Percentiles rank a stretch among this genome's conserved stretches.
Evolutionary conservation across 768 basidiomycete genomes (phyloP).

Genomic region (Leccinum longicurvipes): DNA sequence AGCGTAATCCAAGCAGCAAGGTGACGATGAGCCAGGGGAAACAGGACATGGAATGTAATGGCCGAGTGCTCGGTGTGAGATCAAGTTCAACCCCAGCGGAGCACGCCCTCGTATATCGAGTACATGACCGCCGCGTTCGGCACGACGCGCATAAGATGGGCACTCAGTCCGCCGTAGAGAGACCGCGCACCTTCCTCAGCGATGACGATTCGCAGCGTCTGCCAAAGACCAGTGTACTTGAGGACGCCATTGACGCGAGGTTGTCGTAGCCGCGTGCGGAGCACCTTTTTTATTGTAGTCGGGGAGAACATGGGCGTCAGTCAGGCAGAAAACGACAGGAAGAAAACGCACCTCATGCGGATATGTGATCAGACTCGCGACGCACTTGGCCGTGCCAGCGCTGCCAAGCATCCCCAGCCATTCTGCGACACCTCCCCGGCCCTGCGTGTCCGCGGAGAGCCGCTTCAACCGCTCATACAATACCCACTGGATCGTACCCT

Average conservation of each 20-base stretch:
- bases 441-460: conserved; percentile 52
- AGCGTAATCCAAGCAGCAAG: not conserved
- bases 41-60: not conserved
- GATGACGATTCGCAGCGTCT: conserved; percentile 81
- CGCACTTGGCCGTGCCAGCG: conserved; percentile 89
- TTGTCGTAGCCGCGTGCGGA: conserved; percentile 91
- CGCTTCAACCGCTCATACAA: conserved; percentile 90
- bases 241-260: conserved; percentile 72
- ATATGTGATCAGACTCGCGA: conserved; percentile 94
- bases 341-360: conserved; percentile 80
- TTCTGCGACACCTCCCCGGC: conserved; percentile 53
- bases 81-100: conserved; percentile 49
- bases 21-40: not conserved
- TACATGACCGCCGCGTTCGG: conserved; percentile 98
- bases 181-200: conserved; percentile 86
- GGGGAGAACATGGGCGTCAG: not conserved
- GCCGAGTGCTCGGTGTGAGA: not conserved
- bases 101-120: conserved; percentile 84
- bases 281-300: conserved; percentile 52
- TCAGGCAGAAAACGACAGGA: not conserved
- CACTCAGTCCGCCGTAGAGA: conserved; percentile 88
- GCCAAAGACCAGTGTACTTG: conserved; percentile 83
- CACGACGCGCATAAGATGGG: conserved; percentile 94
- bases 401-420: conserved; percentile 86
- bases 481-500: conserved; percentile 96